Conservation (phyloP, 2,329 filamentous ascomycete species). For the Pezicula neosporulosa region DNA sequence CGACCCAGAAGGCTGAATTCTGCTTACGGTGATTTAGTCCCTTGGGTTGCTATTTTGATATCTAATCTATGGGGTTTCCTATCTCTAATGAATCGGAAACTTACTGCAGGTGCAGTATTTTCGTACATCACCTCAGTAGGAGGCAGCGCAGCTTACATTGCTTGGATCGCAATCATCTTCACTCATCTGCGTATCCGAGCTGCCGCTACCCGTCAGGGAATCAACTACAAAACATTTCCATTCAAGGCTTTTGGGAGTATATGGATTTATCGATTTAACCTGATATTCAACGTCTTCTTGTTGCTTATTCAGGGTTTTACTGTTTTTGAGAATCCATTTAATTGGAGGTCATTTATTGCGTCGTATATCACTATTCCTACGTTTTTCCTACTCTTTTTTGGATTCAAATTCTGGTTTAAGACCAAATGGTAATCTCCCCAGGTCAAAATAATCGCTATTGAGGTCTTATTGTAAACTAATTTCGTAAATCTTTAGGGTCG, state of each 20-base stretch:
- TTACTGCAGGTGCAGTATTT: slow-evolving; percentile 38
- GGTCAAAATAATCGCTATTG: background rate
- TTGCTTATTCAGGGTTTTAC: slow-evolving; percentile 20
- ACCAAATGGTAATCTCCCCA: slow-evolving; percentile 2
- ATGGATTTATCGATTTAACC: slow-evolving; percentile 15
- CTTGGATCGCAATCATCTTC: slow-evolving; percentile 41
- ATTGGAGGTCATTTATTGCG: slow-evolving; percentile 3
- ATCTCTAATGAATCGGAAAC: slow-evolving; percentile 40
- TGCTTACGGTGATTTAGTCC: slow-evolving; percentile 29
- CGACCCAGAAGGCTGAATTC: no score
- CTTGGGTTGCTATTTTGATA: slow-evolving; percentile 43
- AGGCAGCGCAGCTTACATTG: slow-evolving; percentile 42
- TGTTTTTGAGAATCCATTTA: slow-evolving; percentile 6
- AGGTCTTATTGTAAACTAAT: background rate
- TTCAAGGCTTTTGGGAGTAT: slow-evolving; percentile 18
- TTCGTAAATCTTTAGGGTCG: background rate
- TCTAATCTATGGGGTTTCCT: slow-evolving; percentile 44
- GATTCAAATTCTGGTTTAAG: slow-evolving; percentile 7
- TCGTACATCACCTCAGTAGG: slow-evolving; percentile 38
- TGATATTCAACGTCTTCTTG: slow-evolving; percentile 19
- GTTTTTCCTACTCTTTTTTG: slow-evolving; percentile 3
- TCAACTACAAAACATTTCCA: slow-evolving; percentile 29
- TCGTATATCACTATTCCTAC: slow-evolving; percentile 9
- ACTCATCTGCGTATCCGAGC: slow-evolving; percentile 42
- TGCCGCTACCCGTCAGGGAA: slow-evolving; percentile 33